Evolutionary conservation across 2,329 filamentous ascomycete genomes (phyloP), one percentile per base, ranked within the genome.

Genomic region (Fusarium subglutinans): DNA sequence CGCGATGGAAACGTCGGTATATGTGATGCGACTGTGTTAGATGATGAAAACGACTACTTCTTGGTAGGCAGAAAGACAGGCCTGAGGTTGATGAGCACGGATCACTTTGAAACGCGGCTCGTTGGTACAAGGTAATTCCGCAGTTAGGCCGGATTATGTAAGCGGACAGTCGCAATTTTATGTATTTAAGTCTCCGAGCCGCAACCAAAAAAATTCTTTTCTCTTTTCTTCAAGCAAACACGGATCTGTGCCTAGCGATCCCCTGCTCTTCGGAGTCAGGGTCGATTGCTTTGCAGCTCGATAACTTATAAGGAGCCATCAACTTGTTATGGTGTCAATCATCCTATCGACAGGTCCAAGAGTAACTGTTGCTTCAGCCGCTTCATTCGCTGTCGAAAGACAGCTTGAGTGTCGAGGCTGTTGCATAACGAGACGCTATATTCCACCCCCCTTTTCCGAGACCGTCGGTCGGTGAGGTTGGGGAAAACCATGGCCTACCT

Each of bases 341-440:
- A 87, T 95, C 93, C 92, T 91, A 94, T 95, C 93, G 94, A 97
- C 95, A 96, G 93, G 91, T 96, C 92, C 94, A 83, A 97, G 92
- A 98, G 83, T 80, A 89, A 96, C 86, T 84, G 85, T 87, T 86
- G 83, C 85, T 86, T 83, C 84, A 84, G 86, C 85, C 87, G 88
- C 90, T 89, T 88, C 89, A 90, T 87, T 93, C 91, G 91, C 89
- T 84, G 82, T 85, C 78, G 85, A 84, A 87, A 88, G 87, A 74
- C 54, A 75, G 71, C 78, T 86, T 92, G 92, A 94, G 89, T 89
- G 90, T 89, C 87, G 89, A 86, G 85, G 85, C 86, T 84, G 82
- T 82, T 83, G 76, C 82, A 84, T 55, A 84, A 84, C 86, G 86
- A 87, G 91, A 88, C 89, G 89, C 91, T 90, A 95, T 95, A 96